These are phyloP conservation scores for Alternaria burnsii DNA, from an alignment of 2,329 filamentous ascomycete genomes.

Conservation along the genomic window DNA sequence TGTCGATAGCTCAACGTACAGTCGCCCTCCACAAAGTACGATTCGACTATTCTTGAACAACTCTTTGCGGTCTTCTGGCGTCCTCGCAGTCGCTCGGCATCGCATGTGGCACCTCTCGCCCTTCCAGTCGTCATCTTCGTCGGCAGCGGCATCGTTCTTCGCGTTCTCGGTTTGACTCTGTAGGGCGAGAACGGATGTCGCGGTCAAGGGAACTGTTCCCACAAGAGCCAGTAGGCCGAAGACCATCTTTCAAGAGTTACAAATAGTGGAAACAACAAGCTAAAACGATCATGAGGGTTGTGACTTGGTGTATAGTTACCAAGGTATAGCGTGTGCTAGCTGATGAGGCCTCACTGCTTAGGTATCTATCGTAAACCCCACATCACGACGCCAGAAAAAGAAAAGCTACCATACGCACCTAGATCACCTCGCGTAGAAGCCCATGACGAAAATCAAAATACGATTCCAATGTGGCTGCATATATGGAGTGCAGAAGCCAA, in stretches of 20 bases:
- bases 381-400: constrained; percentile 1
- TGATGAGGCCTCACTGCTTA: background rate
- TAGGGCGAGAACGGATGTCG: constrained; percentile 28
- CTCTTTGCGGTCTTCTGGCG: constrained; percentile 28
- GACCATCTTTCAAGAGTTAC: constrained; percentile 15
- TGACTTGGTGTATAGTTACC: background rate
- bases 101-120: constrained; percentile 32
- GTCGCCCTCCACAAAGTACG: constrained; percentile 25
- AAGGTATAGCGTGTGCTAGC: background rate
- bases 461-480: constrained; percentile 20
- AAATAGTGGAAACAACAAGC: background rate
- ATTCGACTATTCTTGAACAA: constrained; percentile 25
- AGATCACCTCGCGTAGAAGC: background rate
- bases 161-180: constrained; percentile 32
- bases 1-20: constrained; percentile 32
- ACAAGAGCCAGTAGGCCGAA: constrained; percentile 25
- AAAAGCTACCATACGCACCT: background rate
- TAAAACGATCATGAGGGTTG: background rate
- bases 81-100: constrained; percentile 26
- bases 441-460: constrained; percentile 13
- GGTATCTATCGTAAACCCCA: background rate
- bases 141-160: constrained; percentile 16
- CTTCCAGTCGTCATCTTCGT: constrained; percentile 28
- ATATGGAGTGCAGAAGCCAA: constrained; percentile 1
- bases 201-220: constrained; percentile 30